Evolutionary conservation across 768 basidiomycete genomes (phyloP).

Genomic region (Mycena sanguinolenta): DNA sequence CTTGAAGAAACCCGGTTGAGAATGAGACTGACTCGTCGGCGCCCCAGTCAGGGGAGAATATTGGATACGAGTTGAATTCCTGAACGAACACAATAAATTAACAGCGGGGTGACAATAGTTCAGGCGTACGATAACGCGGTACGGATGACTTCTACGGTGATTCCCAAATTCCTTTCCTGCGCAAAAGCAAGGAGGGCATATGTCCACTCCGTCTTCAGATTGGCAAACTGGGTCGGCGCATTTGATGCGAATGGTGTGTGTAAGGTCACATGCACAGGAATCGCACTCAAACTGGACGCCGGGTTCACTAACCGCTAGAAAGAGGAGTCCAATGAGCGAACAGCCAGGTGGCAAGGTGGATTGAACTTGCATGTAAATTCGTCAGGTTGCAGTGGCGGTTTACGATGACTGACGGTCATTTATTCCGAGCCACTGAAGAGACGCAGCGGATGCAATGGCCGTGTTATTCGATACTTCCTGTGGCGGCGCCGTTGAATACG

Average conservation of each 20-base stretch:
- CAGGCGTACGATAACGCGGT: constrained; percentile 86
- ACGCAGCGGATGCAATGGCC: background rate
- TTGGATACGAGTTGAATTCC: constrained; percentile 97
- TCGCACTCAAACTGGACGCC: constrained; percentile 90
- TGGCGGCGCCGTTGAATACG: background rate
- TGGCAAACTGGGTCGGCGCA: constrained; percentile 86
- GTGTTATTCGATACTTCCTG: background rate
- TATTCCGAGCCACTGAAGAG: background rate
- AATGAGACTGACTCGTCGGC: constrained; percentile 86
- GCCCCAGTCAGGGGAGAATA: constrained; percentile 96
- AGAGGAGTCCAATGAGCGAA: constrained; percentile 12
- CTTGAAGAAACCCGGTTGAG: background rate
- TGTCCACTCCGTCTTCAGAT: constrained; percentile 83
- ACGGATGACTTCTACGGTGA: constrained; percentile 89
- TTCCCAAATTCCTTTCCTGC: constrained; percentile 89
- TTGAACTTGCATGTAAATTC: constrained; percentile 69
- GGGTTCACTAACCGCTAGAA: constrained; percentile 80
- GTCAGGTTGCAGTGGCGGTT: constrained; percentile 73
- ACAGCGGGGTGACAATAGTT: background rate
- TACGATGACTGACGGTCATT: constrained; percentile 79
- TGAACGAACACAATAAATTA: constrained; percentile 45
- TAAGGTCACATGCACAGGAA: constrained; percentile 87
- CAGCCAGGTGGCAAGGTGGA: constrained; percentile 15
- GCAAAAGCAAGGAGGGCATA: constrained; percentile 95
- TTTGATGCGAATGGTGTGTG: constrained; percentile 96